Conservation (phyloP, 768 basidiomycete genomes). For the Daedalea quercina region DNA sequence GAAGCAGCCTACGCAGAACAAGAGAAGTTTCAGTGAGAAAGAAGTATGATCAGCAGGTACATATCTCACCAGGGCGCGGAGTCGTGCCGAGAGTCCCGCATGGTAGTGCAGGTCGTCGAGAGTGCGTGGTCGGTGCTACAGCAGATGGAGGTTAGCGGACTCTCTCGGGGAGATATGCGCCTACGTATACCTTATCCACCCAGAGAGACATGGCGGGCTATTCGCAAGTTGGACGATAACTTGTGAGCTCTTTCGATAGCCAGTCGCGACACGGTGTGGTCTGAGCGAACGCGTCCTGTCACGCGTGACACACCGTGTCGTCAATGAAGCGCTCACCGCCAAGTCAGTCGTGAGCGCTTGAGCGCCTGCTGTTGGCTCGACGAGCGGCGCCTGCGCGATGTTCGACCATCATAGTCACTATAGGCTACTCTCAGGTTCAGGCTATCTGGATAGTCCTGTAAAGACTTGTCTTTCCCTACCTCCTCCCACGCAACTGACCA, state of each 20-base stretch:
- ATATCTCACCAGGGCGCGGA: constrained; percentile 68
- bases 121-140: constrained; percentile 79
- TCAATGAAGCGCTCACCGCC: no score
- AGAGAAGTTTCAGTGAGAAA: no score
- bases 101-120: constrained; percentile 91
- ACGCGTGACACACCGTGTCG: not conserved
- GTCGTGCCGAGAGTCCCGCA: constrained; percentile 64
- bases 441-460: no score
- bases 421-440: no score
- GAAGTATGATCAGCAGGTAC: not conserved
- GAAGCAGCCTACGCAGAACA: constrained; percentile 68
- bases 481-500: no score
- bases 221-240: not conserved
- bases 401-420: no score
- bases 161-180: not conserved
- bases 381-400: no score
- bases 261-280: no score
- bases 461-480: no score
- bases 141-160: not conserved
- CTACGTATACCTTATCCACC: constrained; percentile 45
- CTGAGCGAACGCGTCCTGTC: not conserved
- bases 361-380: no score
- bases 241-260: no score
- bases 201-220: constrained; percentile 31
- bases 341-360: no score